These are phyloP conservation scores for Nakaseomyces glabratus DNA, from an alignment of 1,139 yeast genomes.

Conservation along the genomic window DNA sequence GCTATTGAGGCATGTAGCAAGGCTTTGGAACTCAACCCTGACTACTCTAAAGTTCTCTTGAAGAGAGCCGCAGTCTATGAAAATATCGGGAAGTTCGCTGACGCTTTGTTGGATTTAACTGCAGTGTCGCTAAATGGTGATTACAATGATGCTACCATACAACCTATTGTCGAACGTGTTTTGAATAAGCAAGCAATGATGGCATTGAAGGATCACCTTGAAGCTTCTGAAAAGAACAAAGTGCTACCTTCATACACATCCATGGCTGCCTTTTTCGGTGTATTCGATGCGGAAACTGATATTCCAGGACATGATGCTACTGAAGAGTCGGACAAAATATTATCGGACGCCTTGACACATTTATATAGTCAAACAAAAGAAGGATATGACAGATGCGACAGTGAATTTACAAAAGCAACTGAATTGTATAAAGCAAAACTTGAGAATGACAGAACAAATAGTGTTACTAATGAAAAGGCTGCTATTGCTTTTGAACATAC, in stretches of 20 bases:
- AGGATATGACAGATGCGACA: conserved; percentile 68
- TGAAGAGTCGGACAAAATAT: conserved; percentile 50
- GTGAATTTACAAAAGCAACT: conserved; percentile 58
- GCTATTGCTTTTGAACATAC: conserved; percentile 76
- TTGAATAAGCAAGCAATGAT: conserved; percentile 66
- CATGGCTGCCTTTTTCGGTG: conserved; percentile 77
- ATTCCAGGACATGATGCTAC: conserved; percentile 36
- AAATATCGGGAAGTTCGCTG: conserved; percentile 63
- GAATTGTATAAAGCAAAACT: conserved; percentile 39
- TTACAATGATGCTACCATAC: conserved; percentile 69
- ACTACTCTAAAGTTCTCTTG: conserved; percentile 77
- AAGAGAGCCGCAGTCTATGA: conserved; percentile 85
- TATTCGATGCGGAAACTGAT: conserved; percentile 32
- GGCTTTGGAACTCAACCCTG: conserved; percentile 80
- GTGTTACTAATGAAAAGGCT: conserved; percentile 34
- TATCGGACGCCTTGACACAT: conserved; percentile 60
- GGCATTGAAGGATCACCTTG: conserved; percentile 51
- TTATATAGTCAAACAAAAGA: conserved; percentile 57
- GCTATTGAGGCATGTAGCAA: conserved; percentile 81
- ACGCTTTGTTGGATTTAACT: conserved; percentile 88
- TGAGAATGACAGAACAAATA: conserved; percentile 33
- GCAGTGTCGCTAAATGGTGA: conserved; percentile 72
- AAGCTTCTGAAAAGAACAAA: conserved; percentile 23
- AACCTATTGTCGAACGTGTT: conserved; percentile 78
- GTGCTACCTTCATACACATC: conserved; percentile 80